These are phyloP conservation scores for Meripilus lineatus DNA, from an alignment of 1,284 basidiomycete species.

Conservation along the genomic window DNA sequence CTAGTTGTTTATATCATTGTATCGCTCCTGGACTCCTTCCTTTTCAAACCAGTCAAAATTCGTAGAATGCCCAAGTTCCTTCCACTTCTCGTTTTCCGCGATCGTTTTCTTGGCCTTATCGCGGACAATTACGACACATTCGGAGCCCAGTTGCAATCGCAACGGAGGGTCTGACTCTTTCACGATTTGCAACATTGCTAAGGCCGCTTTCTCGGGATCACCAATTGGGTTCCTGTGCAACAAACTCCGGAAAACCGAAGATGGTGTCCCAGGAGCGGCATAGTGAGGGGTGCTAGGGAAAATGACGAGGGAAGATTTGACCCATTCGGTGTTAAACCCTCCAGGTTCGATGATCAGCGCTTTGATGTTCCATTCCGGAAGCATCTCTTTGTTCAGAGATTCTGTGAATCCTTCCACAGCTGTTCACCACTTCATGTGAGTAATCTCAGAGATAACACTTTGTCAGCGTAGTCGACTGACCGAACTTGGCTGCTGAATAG, in stretches of 20 bases:
- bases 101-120: constrained; percentile 17
- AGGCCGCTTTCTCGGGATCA: constrained; percentile 16
- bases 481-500: constrained; percentile 32
- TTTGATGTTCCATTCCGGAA: constrained; percentile 27
- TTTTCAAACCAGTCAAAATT: constrained; percentile 13
- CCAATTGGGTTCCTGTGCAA: constrained; percentile 10
- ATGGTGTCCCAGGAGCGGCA: constrained; percentile 11
- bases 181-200: constrained; percentile 16
- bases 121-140: constrained; percentile 23
- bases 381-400: constrained; percentile 23
- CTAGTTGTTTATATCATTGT: too few species aligned
- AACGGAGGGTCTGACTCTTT: constrained; percentile 23
- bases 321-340: constrained; percentile 29
- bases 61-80: constrained; percentile 13
- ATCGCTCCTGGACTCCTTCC: constrained; percentile 8
- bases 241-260: constrained; percentile 4
- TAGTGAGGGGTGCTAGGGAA: constrained; percentile 16
- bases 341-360: constrained; percentile 32
- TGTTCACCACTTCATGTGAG: constrained; percentile 9
- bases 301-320: constrained; percentile 9
- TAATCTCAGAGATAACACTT: background rate
- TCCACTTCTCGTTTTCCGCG: constrained; percentile 2
- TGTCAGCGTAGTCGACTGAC: constrained; percentile 14
- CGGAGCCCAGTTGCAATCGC: constrained; percentile 29
- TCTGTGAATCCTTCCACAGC: constrained; percentile 33